Percentiles rank a stretch among this genome's conserved stretches.
Evolutionary conservation across 2,329 filamentous ascomycete genomes (phyloP).

Genomic region (Arachnomyces sp.): DNA sequence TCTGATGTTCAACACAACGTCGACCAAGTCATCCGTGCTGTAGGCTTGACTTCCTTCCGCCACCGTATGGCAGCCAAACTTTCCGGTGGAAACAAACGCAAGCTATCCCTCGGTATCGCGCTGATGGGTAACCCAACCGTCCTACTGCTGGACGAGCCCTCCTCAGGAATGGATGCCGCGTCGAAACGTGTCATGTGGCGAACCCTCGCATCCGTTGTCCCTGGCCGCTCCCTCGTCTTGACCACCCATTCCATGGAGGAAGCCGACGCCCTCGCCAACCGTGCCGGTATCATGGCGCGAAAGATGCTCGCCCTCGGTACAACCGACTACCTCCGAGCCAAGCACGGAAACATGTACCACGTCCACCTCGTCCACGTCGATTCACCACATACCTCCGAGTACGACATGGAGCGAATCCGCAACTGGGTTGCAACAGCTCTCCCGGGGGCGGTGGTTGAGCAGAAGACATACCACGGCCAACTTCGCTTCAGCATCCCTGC

Average conservation of each 20-base stretch:
- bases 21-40: slow-evolving; percentile 65
- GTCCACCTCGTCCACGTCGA: slow-evolving; percentile 70
- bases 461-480: slow-evolving; percentile 74
- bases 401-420: slow-evolving; percentile 59
- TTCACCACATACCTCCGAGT: slow-evolving; percentile 62
- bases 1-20: slow-evolving; percentile 69
- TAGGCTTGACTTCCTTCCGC: slow-evolving; percentile 64
- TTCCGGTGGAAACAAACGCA: slow-evolving; percentile 89
- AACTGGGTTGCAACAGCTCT: slow-evolving; percentile 57
- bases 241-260: slow-evolving; percentile 97
- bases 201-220: slow-evolving; percentile 63
- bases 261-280: slow-evolving; percentile 74
- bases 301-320: slow-evolving; percentile 80
- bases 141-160: slow-evolving; percentile 80
- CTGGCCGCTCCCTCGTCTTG: slow-evolving; percentile 72
- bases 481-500: slow-evolving; percentile 70
- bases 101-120: slow-evolving; percentile 79
- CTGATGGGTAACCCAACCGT: slow-evolving; percentile 88
- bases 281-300: slow-evolving; percentile 77
- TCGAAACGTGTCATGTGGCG: slow-evolving; percentile 92
- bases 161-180: slow-evolving; percentile 79
- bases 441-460: slow-evolving; percentile 58
- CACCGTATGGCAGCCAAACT: slow-evolving; percentile 69
- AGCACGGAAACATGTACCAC: slow-evolving; percentile 70
- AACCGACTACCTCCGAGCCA: slow-evolving; percentile 60